Conservation (phyloP, 768 basidiomycete species). For the Sarcodon sp. region DNA sequence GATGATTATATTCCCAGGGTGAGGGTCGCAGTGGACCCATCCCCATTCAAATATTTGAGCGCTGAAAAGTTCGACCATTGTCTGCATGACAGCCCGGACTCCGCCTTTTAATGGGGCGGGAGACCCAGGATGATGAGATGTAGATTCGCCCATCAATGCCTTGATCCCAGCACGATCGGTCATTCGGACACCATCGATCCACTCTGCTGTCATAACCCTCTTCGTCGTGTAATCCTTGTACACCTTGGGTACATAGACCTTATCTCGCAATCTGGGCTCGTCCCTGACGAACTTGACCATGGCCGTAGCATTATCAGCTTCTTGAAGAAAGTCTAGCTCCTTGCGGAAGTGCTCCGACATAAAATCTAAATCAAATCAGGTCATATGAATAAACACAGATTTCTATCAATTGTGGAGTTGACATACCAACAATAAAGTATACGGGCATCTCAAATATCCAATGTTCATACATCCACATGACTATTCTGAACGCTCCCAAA, state of each 20-base stretch:
- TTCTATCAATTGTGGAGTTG: neutral
- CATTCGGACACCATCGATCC: slow-evolving; percentile 68
- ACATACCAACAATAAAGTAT: slow-evolving; percentile 64
- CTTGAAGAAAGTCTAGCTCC: slow-evolving; percentile 73
- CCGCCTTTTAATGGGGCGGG: slow-evolving; percentile 37
- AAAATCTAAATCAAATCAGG: slow-evolving; percentile 36
- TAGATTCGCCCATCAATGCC: slow-evolving; percentile 43
- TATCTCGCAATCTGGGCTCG: slow-evolving; percentile 57
- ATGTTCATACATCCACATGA: slow-evolving; percentile 72
- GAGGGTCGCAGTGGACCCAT: slow-evolving; percentile 71
- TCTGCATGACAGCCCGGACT: slow-evolving; percentile 58
- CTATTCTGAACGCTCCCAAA: slow-evolving; percentile 50
- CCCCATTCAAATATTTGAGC: slow-evolving; percentile 91
- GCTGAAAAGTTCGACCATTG: slow-evolving; percentile 78
- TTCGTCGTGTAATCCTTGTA: slow-evolving; percentile 62
- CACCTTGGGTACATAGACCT: slow-evolving; percentile 71
- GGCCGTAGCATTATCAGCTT: slow-evolving; percentile 63
- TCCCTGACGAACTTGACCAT: slow-evolving; percentile 56
- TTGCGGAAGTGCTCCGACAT: slow-evolving; percentile 70
- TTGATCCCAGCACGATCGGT: slow-evolving; percentile 48
- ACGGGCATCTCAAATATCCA: slow-evolving; percentile 81
- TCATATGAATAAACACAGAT: neutral
- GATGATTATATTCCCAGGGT: slow-evolving; percentile 71
- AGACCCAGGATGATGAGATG: slow-evolving; percentile 2
- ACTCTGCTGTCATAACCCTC: slow-evolving; percentile 74